Base-by-base conservation (phyloP, 345 rosid species). In the Citrus sp. region DNA sequence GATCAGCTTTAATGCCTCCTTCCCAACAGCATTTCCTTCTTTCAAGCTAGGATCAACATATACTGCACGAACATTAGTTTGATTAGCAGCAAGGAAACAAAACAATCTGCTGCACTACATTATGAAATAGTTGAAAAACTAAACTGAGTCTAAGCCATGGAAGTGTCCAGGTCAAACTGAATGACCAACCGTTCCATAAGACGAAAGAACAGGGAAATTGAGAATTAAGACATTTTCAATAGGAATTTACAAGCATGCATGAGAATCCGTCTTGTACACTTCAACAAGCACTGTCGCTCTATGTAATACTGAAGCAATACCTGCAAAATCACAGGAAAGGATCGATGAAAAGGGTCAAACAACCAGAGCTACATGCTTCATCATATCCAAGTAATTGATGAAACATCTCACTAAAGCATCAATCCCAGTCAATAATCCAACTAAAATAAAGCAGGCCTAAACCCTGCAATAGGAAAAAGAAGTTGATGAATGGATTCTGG, bases 231-330 rank as follows among this genome's bases (percentile, higher is more conserved):
- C 9, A 76, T 30, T 10, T 5, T 21, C 65, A 13, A 30, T 16
- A 56, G 28, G 32, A 30, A 86, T 95, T 82, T 90, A 95, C 99
- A 82, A 34, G 99, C 90, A 88, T 87, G 97, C 77, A 79, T 74
- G 75, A 95, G 90, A 84, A 93, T 89, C 80, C 80, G 84, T 87
- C 92, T 83, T 24, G 91, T 92, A 83, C 98, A 92, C 89, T 95
- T 95, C 74, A 95, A 87, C 86, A 95, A 85, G 90, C 99, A 95
- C 80, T 95, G 99, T 27, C 99, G 91, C 86, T 95, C 98, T 19
- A 90, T 79, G 87, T 92, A 93, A 87, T 89, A 95, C 75, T 91
- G 93, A 72, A 91, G 91, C 87, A 91, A 80, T 61, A 89, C 79
- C 98, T 95, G 87, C 87, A 80, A 13, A 79, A 77, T 13, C 78